These are phyloP conservation scores for Tripidium arundinaceum DNA, from an alignment of 202 grass and related monocot species.

Conservation along the genomic window DNA sequence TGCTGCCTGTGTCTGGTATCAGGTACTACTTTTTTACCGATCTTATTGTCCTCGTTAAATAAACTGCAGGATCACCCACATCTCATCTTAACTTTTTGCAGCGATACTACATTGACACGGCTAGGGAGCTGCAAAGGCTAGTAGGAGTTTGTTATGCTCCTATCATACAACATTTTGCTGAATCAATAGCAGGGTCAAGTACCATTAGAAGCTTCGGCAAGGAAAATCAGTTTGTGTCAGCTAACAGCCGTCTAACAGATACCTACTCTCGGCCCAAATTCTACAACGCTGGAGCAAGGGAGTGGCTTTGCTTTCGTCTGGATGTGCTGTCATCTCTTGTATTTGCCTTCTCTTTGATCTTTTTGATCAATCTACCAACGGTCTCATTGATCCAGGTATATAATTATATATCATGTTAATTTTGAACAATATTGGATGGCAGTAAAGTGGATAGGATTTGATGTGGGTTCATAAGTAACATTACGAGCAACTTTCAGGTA, in stretches of 20 bases:
- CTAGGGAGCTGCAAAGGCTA: conserved; percentile 69
- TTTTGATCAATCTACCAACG: no score
- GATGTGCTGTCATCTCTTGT: conserved; percentile 62
- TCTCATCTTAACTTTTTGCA: conserved; percentile 18
- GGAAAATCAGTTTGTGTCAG: conserved; percentile 48
- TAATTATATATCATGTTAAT: no score
- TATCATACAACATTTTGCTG: conserved; percentile 76
- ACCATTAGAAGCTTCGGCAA: conserved; percentile 84
- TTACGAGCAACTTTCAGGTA: no score
- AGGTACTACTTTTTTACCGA: conserved; percentile 38
- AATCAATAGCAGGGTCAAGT: conserved; percentile 72
- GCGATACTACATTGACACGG: conserved; percentile 79
- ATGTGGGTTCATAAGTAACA: no score
- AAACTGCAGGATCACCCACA: not conserved
- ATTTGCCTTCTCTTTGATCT: no score
- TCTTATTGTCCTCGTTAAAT: conserved; percentile 6
- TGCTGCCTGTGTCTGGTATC: conserved; percentile 72
- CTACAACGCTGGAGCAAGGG: conserved; percentile 52
- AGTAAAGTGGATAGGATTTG: no score
- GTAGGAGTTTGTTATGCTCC: conserved; percentile 68
- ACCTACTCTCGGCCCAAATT: conserved; percentile 59
- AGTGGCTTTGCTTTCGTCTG: conserved; percentile 78
- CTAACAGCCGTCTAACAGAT: conserved; percentile 60
- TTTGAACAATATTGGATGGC: no score
- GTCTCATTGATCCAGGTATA: no score